These are phyloP conservation scores for Wickerhamiella sergipiensis DNA, from an alignment of 805 yeast genomes.

Conservation along the genomic window DNA sequence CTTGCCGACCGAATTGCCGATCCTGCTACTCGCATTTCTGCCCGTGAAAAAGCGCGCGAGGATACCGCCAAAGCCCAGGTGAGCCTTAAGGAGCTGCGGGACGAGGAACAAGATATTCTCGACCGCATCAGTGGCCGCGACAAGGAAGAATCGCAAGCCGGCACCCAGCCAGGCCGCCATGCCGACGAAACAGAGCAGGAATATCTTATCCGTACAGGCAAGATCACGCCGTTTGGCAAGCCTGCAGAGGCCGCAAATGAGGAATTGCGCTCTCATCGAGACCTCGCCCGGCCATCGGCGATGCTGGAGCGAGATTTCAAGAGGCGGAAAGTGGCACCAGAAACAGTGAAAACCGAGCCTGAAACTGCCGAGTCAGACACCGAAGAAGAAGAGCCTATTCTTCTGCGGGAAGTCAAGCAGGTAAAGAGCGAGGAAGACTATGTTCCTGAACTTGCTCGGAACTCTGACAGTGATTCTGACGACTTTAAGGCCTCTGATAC, in stretches of 20 bases:
- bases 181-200: constrained; percentile 74
- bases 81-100: constrained; percentile 40
- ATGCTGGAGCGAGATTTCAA: constrained; percentile 4
- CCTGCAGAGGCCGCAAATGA: constrained; percentile 26
- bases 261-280: constrained; percentile 34
- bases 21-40: constrained; percentile 52
- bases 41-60: constrained; percentile 37
- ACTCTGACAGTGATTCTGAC: constrained; percentile 4
- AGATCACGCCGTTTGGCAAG: constrained; percentile 80
- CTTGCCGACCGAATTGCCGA: constrained; percentile 37
- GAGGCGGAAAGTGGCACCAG: not conserved
- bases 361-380: constrained; percentile 15
- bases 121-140: constrained; percentile 29
- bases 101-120: constrained; percentile 52
- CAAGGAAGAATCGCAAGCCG: not conserved
- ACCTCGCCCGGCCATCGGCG: constrained; percentile 23
- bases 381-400: constrained; percentile 17
- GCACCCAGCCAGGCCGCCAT: constrained; percentile 21
- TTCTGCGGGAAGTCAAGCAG: constrained; percentile 6
- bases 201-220: constrained; percentile 74
- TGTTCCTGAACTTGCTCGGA: constrained; percentile 6
- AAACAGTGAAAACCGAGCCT: too few species aligned
- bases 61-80: constrained; percentile 41
- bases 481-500: constrained; percentile 1
- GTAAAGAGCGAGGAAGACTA: constrained; percentile 17